Percentiles rank a stretch among this genome's conserved stretches.
Evolutionary conservation across 2,329 filamentous ascomycete genomes (phyloP).

Genomic region (Diaporthe eres): DNA sequence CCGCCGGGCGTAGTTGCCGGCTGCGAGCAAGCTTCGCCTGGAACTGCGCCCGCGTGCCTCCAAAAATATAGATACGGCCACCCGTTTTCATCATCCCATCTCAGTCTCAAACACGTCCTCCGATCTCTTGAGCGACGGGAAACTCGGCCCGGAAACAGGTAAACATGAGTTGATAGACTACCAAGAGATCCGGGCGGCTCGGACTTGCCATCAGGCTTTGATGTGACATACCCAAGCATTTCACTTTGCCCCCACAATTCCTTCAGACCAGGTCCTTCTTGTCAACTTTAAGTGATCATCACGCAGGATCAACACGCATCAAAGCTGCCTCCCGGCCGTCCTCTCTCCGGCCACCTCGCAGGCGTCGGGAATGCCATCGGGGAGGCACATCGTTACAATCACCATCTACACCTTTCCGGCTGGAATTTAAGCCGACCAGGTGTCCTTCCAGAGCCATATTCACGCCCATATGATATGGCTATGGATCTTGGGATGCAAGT

Average conservation of each 20-base stretch:
- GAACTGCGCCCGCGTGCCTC: background rate
- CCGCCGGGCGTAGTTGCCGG: background rate
- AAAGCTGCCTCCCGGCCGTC: background rate
- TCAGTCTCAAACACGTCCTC: constrained; percentile 4
- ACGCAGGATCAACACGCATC: background rate
- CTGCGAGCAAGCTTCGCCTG: background rate
- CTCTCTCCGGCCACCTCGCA: background rate
- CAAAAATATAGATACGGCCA: background rate
- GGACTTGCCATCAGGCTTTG: background rate
- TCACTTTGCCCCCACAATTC: background rate
- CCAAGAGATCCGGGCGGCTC: constrained; percentile 2
- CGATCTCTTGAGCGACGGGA: background rate
- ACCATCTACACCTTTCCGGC: background rate
- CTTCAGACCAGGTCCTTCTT: background rate
- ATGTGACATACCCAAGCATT: constrained; percentile 12
- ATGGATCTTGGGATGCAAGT: background rate
- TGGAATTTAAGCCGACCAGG: background rate
- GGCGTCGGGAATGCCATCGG: background rate
- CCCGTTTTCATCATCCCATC: background rate
- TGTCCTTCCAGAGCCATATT: too few relatives aligned
- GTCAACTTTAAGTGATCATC: constrained; percentile 7
- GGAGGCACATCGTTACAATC: background rate
- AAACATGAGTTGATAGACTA: constrained; percentile 13
- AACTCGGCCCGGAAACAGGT: background rate
- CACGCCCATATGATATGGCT: background rate